Conservation (phyloP, 192 early-diverging fungal species). For the Ambispora gerdemannii region DNA sequence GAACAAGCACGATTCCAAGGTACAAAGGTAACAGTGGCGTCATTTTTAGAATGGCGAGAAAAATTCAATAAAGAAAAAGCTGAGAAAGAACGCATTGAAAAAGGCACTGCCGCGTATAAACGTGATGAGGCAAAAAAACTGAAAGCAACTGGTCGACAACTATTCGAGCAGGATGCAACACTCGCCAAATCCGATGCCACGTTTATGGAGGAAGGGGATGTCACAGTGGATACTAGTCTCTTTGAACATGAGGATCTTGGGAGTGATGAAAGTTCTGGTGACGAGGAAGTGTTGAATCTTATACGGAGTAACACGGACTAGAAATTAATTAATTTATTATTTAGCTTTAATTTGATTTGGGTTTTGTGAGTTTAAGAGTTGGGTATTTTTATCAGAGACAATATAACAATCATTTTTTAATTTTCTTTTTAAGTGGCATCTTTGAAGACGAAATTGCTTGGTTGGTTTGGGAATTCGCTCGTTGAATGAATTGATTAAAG, state of each 20-base stretch:
- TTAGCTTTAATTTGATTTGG: too few species aligned
- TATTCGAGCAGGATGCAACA: conserved; percentile 88
- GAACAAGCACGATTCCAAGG: conserved; percentile 78
- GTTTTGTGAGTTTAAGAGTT: too few species aligned
- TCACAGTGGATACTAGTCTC: conserved; percentile 71
- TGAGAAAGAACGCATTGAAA: conserved; percentile 45
- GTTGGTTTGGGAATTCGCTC: too few species aligned
- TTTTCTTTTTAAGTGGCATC: too few species aligned
- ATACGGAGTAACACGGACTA: conserved; percentile 11
- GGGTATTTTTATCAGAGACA: too few species aligned
- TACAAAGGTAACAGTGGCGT: conserved; percentile 74
- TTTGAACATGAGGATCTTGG: conserved; percentile 67
- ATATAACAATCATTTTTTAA: too few species aligned
- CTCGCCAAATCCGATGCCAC: conserved; percentile 80
- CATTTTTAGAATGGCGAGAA: conserved; percentile 76
- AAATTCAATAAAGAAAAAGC: conserved; percentile 74
- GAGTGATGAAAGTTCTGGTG: conserved; percentile 57
- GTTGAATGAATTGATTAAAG: too few species aligned
- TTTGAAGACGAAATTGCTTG: too few species aligned
- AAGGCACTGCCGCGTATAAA: conserved; percentile 31
- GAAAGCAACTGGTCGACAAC: conserved; percentile 65
- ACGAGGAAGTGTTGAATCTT: conserved; percentile 49
- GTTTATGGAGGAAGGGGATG: conserved; percentile 83
- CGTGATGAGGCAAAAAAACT: conserved; percentile 44
- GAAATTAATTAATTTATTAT: too few species aligned